Evolutionary conservation across 257 asterid genomes (phyloP).

Genomic region (Anisodus acutangulus): DNA sequence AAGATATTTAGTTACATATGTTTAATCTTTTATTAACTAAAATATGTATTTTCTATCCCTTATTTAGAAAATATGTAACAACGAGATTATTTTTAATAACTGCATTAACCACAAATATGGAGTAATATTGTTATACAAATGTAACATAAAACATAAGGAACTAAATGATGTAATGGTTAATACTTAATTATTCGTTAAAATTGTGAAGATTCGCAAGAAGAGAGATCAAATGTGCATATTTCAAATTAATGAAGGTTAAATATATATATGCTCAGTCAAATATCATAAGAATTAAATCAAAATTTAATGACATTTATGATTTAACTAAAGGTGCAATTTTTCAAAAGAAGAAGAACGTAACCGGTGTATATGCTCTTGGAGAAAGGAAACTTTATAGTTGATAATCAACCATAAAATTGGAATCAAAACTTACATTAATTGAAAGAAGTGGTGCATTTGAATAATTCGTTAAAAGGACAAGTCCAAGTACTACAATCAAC

Average conservation of each 20-base stretch:
- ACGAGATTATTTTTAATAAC: too few relatives aligned
- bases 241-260: not conserved
- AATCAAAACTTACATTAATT: slow-evolving; percentile 29
- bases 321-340: not conserved
- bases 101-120: not conserved
- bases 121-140: not conserved
- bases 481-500: slow-evolving; percentile 31
- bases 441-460: slow-evolving; percentile 6
- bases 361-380: slow-evolving; percentile 41
- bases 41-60: too few relatives aligned
- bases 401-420: slow-evolving; percentile 17
- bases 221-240: not conserved
- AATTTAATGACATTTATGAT: not conserved
- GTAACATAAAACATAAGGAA: not conserved
- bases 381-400: not conserved
- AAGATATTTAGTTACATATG: not conserved
- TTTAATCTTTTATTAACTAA: not conserved
- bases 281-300: not conserved
- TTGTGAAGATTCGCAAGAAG: not conserved
- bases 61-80: too few relatives aligned
- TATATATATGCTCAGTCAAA: not conserved
- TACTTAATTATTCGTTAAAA: not conserved
- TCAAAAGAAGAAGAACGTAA: slow-evolving; percentile 1
- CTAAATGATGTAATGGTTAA: not conserved
- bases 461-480: slow-evolving; percentile 11